Evolutionary conservation across 805 yeast species (phyloP), one percentile per base, ranked within the genome.

Genomic region (Wickerhamomyces queroliae): DNA sequence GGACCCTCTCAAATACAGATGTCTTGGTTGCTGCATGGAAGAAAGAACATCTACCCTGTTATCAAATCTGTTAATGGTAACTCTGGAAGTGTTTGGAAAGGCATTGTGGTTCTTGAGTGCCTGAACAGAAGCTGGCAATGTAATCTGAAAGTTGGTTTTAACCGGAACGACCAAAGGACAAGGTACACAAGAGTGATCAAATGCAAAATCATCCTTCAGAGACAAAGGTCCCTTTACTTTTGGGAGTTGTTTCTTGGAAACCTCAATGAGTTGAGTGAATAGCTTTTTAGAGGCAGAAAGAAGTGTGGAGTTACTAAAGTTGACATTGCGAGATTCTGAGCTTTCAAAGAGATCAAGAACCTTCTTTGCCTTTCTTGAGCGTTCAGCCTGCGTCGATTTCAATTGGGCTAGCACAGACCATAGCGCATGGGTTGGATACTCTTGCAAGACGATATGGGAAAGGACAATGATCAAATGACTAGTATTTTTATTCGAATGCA

Each of bases 11-110:
- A 91, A 64, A 12, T 76, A 76, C 8, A 93, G 65, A 47, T 85
- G 80, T 49, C 87, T 76, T 0, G 99, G 99, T 63, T 76, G 79
- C 59, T 90, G 97, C 62, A 93, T 69, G 0, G 98, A 91, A 19
- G 78, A 66, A 61, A 89, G 76, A 9, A 93, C 74, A 36, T 71
- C 74, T 9, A 86, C 95, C 9, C 67, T 65, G 29, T 80, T 78
- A 8, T 83, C 86, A 54, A 90, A 78, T 22, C 69, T 70, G 19
- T 69, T 71, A 48, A 80, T 80, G 0, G 88, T 74, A 5, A 75
- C 66, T n/a, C 46, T 67, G 41, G 49, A 66, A 1, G 71, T 58
- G 12, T 64, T 53, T 44, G 66, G 63, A 32, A 69, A 79, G 3
- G 84, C 75, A 17, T 56, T 57, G 41, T 69, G 63, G 28, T 58